Base-by-base conservation (phyloP, 371 early-diverging fungal species). In the Dichotomocladium elegans region DNA sequence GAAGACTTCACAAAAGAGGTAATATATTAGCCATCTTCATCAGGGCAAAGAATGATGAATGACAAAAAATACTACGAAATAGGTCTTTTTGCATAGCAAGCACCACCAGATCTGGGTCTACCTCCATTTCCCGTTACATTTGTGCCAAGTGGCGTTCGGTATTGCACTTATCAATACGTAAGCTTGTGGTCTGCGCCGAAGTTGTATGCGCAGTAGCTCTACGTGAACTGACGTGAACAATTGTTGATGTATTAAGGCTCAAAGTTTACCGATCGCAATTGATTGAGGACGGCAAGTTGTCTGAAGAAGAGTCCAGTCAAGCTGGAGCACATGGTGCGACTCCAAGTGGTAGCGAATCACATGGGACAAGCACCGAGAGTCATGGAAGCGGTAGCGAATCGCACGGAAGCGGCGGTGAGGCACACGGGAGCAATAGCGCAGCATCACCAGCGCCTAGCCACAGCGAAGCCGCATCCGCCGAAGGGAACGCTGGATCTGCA, bases 81-180 rank as follows among this genome's bases (percentile, higher is more conserved):
- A 72, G 72, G 55, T 74, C 25, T 70, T 76, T 41, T 54, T 76
- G 3, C 70, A 69, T 33, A 72, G 63, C 55, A 63, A 63, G 22
- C 70, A 70, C 41, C 73, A 76, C 33, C 82, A 82, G 49, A 60
- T 79, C 9, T 82, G 82, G 82, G 75, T 77, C 0, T 82, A 82
- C 44, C 59, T 82, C 3, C 82, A 82, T 47, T 68, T 82, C 34
- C 82, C 82, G 0, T 60, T 82, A 12, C 82, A 82, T 63, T 49
- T 82, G 2, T 78, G 77, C 41, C 77, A 76, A 51, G 73, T 76
- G 21, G 77, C 73, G 10, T 76, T 76, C 64, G 77, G 77, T 58
- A 76, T 76, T 37, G 57, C 77, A 3, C 42, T 76, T 14, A 72
- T 68, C 28, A 68, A 76, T 51, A 66, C 68, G 73, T 75, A 67